A percentile compares a stretch with the other conserved stretches of the same genome.
Evolutionary conservation across 108 stramenopile species (phyloP).

Genomic region (Skeletonema menzelii): DNA sequence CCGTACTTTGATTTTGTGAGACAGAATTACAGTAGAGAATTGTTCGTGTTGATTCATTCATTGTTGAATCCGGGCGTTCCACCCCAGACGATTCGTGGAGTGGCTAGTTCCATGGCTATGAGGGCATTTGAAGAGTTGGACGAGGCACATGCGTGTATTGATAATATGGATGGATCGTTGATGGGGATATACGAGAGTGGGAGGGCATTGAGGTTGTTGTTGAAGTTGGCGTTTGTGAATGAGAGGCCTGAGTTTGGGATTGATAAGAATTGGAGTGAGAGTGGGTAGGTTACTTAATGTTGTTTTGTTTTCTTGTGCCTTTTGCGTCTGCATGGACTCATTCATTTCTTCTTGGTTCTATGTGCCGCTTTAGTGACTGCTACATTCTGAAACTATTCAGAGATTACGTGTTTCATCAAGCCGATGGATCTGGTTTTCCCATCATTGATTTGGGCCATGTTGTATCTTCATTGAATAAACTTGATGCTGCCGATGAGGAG

Average conservation of each 20-base stretch:
- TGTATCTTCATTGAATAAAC: slow-evolving; percentile 83
- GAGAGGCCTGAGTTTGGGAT: slow-evolving; percentile 92
- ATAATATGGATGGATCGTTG: slow-evolving; percentile 64
- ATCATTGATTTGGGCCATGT: slow-evolving; percentile 95
- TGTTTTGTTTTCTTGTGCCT: neutral
- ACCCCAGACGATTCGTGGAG: slow-evolving; percentile 61
- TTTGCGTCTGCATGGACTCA: too few relatives aligned
- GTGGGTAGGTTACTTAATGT: slow-evolving; percentile 40
- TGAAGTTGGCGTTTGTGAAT: slow-evolving; percentile 90
- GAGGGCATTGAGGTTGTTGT: slow-evolving; percentile 75
- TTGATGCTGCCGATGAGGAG: slow-evolving; percentile 88
- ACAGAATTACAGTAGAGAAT: slow-evolving; percentile 80
- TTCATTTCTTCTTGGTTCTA: neutral
- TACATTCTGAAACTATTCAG: slow-evolving; percentile 91
- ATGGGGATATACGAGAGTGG: slow-evolving; percentile 87
- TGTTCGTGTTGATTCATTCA: slow-evolving; percentile 65
- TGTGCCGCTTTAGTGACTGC: slow-evolving; percentile 43
- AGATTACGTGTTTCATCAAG: slow-evolving; percentile 94
- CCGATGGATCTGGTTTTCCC: slow-evolving; percentile 84
- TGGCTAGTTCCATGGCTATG: slow-evolving; percentile 57
- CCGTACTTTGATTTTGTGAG: slow-evolving; percentile 50
- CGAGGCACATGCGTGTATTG: slow-evolving; percentile 46
- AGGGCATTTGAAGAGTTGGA: slow-evolving; percentile 71
- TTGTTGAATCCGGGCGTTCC: slow-evolving; percentile 54
- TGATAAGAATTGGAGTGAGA: slow-evolving; percentile 87